These are phyloP conservation scores for Helotiales sp. DNA, from an alignment of 2,329 filamentous ascomycete genomes.

Conservation along the genomic window DNA sequence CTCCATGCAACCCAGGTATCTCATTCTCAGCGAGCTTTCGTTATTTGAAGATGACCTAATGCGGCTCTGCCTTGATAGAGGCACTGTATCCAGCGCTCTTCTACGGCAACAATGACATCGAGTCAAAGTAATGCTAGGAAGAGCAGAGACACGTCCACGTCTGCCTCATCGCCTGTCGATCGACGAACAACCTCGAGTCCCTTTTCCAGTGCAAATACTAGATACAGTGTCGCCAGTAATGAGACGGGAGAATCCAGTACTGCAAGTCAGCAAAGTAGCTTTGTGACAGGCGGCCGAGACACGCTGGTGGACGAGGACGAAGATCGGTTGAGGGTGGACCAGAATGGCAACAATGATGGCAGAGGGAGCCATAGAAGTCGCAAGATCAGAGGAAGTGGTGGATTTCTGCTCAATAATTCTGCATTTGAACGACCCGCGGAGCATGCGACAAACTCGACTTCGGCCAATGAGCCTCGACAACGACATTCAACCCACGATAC, in stretches of 20 bases:
- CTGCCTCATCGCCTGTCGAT: conserved; percentile 24
- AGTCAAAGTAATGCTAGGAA: conserved; percentile 18
- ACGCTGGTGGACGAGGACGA: neutral
- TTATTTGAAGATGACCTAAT: conserved; percentile 15
- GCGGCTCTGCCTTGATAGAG: conserved; percentile 9
- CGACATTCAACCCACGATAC: conserved; percentile 24
- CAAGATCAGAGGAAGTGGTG: conserved; percentile 30
- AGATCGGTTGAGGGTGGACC: conserved; percentile 7
- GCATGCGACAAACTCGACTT: neutral
- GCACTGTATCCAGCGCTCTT: conserved; percentile 10
- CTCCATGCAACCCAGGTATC: neutral
- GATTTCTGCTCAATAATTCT: conserved; percentile 33
- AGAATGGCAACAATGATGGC: conserved; percentile 17
- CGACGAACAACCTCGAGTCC: conserved; percentile 25
- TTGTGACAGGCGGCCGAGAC: conserved; percentile 13
- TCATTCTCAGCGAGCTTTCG: neutral
- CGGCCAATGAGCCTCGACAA: conserved; percentile 13
- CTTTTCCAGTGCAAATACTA: conserved; percentile 25
- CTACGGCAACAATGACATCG: conserved; percentile 29
- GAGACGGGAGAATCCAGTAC: conserved; percentile 48
- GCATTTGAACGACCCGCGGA: conserved; percentile 23
- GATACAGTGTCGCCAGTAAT: conserved; percentile 40
- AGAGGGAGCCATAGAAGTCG: conserved; percentile 31
- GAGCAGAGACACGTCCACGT: conserved; percentile 28
- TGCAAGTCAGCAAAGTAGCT: conserved; percentile 33